A percentile compares a stretch with the other conserved stretches of the same genome.
These are phyloP conservation scores for Strombidium stylifer DNA, from an alignment of 73 alveolate genomes.

Conservation along the genomic window DNA sequence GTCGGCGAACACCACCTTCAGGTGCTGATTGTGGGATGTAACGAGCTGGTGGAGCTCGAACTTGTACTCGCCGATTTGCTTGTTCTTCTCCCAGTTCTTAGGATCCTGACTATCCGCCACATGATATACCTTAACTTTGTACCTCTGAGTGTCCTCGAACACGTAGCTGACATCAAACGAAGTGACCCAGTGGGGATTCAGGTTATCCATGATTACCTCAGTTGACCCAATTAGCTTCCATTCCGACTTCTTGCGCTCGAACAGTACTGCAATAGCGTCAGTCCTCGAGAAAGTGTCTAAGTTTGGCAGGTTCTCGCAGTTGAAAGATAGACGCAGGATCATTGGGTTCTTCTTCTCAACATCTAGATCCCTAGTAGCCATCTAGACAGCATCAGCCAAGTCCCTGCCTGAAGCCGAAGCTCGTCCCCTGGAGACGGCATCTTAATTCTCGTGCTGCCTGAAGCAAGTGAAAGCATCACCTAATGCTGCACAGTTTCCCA, in stretches of 20 bases:
- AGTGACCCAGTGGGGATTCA: slow-evolving; percentile 64
- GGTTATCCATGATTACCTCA: slow-evolving; percentile 60
- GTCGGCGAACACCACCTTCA: slow-evolving; percentile 31
- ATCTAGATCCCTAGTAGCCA: slow-evolving; percentile 26
- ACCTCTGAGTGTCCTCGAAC: slow-evolving; percentile 57
- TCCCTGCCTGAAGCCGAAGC: slow-evolving; percentile 38
- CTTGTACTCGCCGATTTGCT: slow-evolving; percentile 54
- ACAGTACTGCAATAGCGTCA: slow-evolving; percentile 62
- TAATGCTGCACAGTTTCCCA: no score
- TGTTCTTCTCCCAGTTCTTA: slow-evolving; percentile 30
- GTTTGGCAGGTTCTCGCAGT: slow-evolving; percentile 71
- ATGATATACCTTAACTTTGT: slow-evolving; percentile 52
- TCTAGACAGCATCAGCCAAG: slow-evolving; percentile 34
- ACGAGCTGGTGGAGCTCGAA: slow-evolving; percentile 59
- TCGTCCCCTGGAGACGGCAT: no score
- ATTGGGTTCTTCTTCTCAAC: slow-evolving; percentile 1
- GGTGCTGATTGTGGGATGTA: slow-evolving; percentile 33
- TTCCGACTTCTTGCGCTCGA: slow-evolving; percentile 19
- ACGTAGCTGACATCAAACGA: slow-evolving; percentile 47
- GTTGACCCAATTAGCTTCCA: slow-evolving; percentile 68
- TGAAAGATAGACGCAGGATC: slow-evolving; percentile 37
- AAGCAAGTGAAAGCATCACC: no score
- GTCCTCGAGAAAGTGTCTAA: slow-evolving; percentile 63
- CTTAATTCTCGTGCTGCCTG: no score
- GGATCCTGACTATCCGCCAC: slow-evolving; percentile 47